phyloP scores from a whole-genome alignment of 345 rosid species.

The Dimocarpus longan region DNA sequence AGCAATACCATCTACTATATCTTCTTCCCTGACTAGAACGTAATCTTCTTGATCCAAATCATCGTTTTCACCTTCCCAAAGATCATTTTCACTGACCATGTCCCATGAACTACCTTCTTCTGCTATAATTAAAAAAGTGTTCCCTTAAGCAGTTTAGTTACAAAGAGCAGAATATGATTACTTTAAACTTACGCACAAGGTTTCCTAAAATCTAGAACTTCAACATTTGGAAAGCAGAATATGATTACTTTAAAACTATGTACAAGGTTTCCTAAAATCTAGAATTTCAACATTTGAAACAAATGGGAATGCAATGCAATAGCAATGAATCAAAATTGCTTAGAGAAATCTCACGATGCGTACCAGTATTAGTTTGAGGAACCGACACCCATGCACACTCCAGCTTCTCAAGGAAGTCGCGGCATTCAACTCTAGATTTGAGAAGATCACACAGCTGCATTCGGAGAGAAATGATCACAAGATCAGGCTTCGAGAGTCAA shows the following conservation, averaged over 20 bases:
- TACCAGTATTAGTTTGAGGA: conserved; percentile 52
- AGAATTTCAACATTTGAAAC: conserved; percentile 2
- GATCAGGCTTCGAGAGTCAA: conserved; percentile 1
- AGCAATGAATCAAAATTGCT: background rate
- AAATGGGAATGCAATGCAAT: conserved; percentile 1
- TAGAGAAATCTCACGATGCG: conserved; percentile 6
- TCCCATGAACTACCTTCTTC: conserved; percentile 92
- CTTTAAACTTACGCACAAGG: background rate
- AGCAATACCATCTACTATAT: conserved; percentile 91
- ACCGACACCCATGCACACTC: conserved; percentile 58
- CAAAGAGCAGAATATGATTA: background rate
- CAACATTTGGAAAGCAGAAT: background rate
- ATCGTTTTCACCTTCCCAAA: conserved; percentile 58
- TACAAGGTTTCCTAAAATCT: background rate
- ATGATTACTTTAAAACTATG: conserved; percentile 8
- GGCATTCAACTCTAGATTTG: conserved; percentile 77
- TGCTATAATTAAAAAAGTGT: conserved; percentile 32
- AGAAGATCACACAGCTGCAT: conserved; percentile 86
- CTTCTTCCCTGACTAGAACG: conserved; percentile 92
- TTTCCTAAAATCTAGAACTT: conserved; percentile 12
- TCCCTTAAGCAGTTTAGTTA: conserved; percentile 11
- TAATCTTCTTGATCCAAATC: conserved; percentile 69
- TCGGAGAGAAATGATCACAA: background rate
- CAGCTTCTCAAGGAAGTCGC: conserved; percentile 73
- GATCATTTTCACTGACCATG: conserved; percentile 69